phyloP scores from a whole-genome alignment of 306 rosid species.

The Mimosa bimucronata region DNA sequence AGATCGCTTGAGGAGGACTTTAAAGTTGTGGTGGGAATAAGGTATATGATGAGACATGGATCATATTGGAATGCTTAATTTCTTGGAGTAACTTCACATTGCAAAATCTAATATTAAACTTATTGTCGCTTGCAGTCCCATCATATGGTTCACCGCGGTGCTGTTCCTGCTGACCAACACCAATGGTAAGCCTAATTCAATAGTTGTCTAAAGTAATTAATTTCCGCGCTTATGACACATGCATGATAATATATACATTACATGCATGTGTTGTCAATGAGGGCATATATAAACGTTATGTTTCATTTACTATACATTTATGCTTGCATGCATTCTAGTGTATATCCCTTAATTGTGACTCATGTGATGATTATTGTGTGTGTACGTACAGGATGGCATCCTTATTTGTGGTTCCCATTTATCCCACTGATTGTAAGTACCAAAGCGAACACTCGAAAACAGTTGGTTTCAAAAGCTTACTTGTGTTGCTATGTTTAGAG shows the following conservation, averaged over 20 bases:
- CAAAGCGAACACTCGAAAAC: neutral
- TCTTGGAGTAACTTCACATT: neutral
- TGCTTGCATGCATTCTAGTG: neutral
- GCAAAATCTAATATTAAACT: slow-evolving; percentile 3
- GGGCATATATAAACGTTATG: too few relatives aligned
- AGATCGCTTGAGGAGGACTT: slow-evolving; percentile 90
- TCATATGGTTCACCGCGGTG: slow-evolving; percentile 77
- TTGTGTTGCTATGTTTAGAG: neutral
- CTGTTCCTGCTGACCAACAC: slow-evolving; percentile 65
- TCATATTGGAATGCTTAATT: neutral
- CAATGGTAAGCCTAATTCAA: slow-evolving; percentile 53
- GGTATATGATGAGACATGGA: slow-evolving; percentile 68
- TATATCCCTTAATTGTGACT: neutral
- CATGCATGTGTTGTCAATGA: neutral
- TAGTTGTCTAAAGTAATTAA: neutral
- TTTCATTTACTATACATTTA: too few relatives aligned
- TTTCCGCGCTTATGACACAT: neutral
- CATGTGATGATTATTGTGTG: neutral
- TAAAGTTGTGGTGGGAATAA: slow-evolving; percentile 78
- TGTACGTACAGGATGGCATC: slow-evolving; percentile 60
- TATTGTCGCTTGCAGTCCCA: slow-evolving; percentile 64
- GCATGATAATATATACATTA: neutral
- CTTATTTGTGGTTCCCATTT: slow-evolving; percentile 83
- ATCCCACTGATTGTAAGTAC: slow-evolving; percentile 74
- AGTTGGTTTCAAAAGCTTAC: neutral